Conservation (phyloP, 352 stramenopile genomes). For the Pythium aphanidermatum region DNA sequence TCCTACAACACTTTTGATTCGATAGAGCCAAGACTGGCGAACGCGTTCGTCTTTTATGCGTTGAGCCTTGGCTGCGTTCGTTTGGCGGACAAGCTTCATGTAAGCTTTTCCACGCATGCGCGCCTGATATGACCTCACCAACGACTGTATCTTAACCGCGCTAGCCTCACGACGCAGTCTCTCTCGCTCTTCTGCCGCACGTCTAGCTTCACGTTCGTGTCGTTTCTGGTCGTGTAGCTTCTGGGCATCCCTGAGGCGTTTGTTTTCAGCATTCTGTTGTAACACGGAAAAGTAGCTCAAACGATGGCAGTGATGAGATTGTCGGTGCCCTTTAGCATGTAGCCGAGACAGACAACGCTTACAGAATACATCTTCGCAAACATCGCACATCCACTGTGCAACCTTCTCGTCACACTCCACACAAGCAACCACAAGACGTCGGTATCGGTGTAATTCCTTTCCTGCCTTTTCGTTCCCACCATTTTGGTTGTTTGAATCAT, state of each 20-base stretch:
- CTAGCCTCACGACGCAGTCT: slow-evolving; percentile 5
- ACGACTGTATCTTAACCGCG: slow-evolving; percentile 23
- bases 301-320: slow-evolving; percentile 44
- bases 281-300: slow-evolving; percentile 69
- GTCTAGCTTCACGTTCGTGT: slow-evolving; percentile 9
- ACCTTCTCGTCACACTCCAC: slow-evolving; percentile 44
- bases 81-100: slow-evolving; percentile 27
- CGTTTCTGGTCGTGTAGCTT: slow-evolving; percentile 30
- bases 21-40: slow-evolving; percentile 18
- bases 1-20: slow-evolving; percentile 19
- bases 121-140: slow-evolving; percentile 14
- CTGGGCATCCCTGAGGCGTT: slow-evolving; percentile 24
- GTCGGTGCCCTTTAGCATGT: slow-evolving; percentile 52
- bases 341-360: slow-evolving; percentile 54
- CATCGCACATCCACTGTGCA: slow-evolving; percentile 60
- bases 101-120: slow-evolving; percentile 21
- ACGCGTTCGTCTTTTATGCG: slow-evolving; percentile 22
- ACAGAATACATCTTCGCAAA: slow-evolving; percentile 58
- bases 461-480: background rate
- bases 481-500: background rate
- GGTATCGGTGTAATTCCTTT: slow-evolving; percentile 29
- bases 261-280: slow-evolving; percentile 35
- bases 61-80: slow-evolving; percentile 20
- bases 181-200: slow-evolving; percentile 12
- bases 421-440: slow-evolving; percentile 58